Evolutionary conservation across 202 grass and related monocot species (phyloP), one percentile per base, ranked within the genome.

Genomic region (Hordeum pubiflorum): DNA sequence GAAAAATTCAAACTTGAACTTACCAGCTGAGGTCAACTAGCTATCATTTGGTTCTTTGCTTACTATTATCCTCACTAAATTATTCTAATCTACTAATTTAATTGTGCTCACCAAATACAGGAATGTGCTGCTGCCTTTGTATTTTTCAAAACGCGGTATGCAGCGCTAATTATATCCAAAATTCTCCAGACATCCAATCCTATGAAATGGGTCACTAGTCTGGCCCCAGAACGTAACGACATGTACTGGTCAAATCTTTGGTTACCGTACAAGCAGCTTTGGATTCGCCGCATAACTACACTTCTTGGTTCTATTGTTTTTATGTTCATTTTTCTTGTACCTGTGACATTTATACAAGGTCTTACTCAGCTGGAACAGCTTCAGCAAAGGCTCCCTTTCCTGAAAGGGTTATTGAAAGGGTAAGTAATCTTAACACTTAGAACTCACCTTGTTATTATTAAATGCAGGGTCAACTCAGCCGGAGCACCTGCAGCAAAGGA

Each of bases 211-310:
- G 88, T 98, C 56, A 94, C 77, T 54, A 74, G 80, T 82, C 74
- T 86, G 65, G 95, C 95, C 84, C 92, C 95, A 63, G 88, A 92
- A 80, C 95, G 63, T 8, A 83, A 98, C 43, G 95, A 98, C 55
- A 64, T 98, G 38, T 98, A 93, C 39, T 95, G 95, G 95, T 98
- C 95, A 52, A 98, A 94, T 87, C 90, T 98, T 85, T 98, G 95
- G 95, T 62, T 98, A 76, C 92, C 95, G 5, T 94, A 93, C 74
- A 88, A 75, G 65, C 88, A 93, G 72, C 62, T 98, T 55, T 98
- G 92, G 95, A 76, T 98, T 75, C 88, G 92, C 44, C 84, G 66
- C 34, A 91, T 93, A 84, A 80, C 68, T 78, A 98, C 90, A 23
- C 88, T 98, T 84, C 64, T 93, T 31, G 81, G 85, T 61, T 85